A percentile compares a stretch with the other conserved stretches of the same genome.
Conservation (phyloP, 2,329 filamentous ascomycete genomes). For the Penicillium brevicompactum region DNA sequence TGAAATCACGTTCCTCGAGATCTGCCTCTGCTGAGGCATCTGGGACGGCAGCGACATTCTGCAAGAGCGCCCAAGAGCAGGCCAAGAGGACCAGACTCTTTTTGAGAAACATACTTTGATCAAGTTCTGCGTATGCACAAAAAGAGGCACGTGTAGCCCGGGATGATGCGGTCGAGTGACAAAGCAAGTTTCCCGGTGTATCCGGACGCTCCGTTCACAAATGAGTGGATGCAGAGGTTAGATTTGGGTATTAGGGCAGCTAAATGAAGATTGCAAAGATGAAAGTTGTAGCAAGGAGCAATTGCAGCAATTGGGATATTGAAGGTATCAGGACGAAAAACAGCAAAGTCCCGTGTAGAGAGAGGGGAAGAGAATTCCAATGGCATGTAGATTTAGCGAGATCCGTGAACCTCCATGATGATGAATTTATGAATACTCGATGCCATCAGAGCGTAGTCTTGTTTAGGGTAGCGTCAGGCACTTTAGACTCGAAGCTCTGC, state of each 20-base stretch:
- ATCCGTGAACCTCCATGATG: conserved; percentile 1
- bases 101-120: conserved; percentile 22
- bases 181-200: background rate
- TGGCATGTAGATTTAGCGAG: conserved; percentile 20
- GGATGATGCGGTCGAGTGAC: background rate
- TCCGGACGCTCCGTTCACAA: background rate
- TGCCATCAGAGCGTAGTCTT: conserved; percentile 19
- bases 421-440: conserved; percentile 20
- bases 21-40: conserved; percentile 3
- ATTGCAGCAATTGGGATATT: background rate
- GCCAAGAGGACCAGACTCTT: conserved; percentile 18
- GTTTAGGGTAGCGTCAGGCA: background rate
- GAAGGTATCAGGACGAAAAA: background rate
- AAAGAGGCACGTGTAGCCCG: background rate
- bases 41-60: conserved; percentile 10
- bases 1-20: conserved; percentile 1
- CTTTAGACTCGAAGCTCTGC: conserved; percentile 1
- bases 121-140: background rate
- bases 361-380: background rate
- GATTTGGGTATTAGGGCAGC: background rate
- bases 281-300: too few species aligned
- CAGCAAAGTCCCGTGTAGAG: background rate
- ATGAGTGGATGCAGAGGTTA: background rate
- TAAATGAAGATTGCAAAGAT: too few species aligned
- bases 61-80: conserved; percentile 19